phyloP scores from a whole-genome alignment of 495 filamentous ascomycete genomes.

The Neurospora terricola region DNA sequence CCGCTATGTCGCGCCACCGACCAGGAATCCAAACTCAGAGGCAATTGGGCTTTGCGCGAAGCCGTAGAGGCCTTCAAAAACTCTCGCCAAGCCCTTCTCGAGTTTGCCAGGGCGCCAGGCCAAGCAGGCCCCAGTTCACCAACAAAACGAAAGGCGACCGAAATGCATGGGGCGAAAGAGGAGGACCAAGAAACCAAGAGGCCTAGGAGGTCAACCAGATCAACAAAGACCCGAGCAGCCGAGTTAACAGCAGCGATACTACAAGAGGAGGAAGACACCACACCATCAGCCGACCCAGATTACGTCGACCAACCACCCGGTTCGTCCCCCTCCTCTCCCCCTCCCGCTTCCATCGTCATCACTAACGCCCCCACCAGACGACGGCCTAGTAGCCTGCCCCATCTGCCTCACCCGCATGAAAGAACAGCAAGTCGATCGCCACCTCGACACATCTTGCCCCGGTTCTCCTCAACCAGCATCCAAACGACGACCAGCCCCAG shows the following conservation, averaged over 20 bases:
- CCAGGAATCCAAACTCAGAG: conserved; percentile 73
- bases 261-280: conserved; percentile 23
- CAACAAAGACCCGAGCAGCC: conserved; percentile 27
- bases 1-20: conserved; percentile 68
- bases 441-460: conserved; percentile 58
- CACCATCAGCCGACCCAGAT: conserved; percentile 9
- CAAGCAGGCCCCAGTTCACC: conserved; percentile 3
- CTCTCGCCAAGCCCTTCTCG: conserved; percentile 51
- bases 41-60: conserved; percentile 75
- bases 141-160: conserved; percentile 43
- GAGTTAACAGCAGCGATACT: conserved; percentile 27
- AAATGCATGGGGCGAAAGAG: conserved; percentile 31
- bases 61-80: conserved; percentile 68
- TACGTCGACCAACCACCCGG: conserved; percentile 22
- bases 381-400: conserved; percentile 74
- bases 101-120: conserved; percentile 42
- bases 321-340: neutral
- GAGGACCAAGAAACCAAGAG: conserved; percentile 29
- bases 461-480: conserved; percentile 24
- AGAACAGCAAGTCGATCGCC: conserved; percentile 55
- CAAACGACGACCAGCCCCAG: conserved; percentile 4
- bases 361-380: conserved; percentile 37
- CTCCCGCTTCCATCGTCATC: neutral
- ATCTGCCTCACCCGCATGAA: conserved; percentile 74
- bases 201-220: conserved; percentile 33